phyloP scores from a whole-genome alignment of 2,329 filamentous ascomycete genomes.

The Rachicladosporium sp. region DNA sequence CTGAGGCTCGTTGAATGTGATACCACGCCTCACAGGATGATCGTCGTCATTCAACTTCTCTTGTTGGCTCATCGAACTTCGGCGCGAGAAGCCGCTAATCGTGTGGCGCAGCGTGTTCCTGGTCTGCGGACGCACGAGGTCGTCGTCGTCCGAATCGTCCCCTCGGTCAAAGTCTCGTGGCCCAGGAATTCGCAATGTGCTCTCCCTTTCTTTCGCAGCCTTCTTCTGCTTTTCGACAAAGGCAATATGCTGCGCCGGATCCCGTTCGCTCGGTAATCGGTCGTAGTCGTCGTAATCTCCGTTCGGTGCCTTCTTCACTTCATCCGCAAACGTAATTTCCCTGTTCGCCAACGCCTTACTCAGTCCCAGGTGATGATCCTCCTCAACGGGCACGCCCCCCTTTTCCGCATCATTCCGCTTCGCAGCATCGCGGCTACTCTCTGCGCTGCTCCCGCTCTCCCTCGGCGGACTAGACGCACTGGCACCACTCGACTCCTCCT shows the following conservation, averaged over 20 bases:
- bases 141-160: slow-evolving; percentile 32
- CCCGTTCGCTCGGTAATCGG: slow-evolving; percentile 43
- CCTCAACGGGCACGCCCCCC: slow-evolving; percentile 5
- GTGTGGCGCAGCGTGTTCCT: slow-evolving; percentile 12
- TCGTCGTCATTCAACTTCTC: slow-evolving; percentile 27
- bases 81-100: slow-evolving; percentile 11
- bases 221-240: slow-evolving; percentile 78
- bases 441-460: slow-evolving; percentile 1
- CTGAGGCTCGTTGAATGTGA: slow-evolving; percentile 56
- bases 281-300: slow-evolving; percentile 29
- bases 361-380: slow-evolving; percentile 15
- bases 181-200: slow-evolving; percentile 76
- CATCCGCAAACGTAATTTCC: slow-evolving; percentile 58
- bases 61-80: slow-evolving; percentile 11
- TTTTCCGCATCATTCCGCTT: background rate
- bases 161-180: slow-evolving; percentile 83
- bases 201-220: slow-evolving; percentile 46
- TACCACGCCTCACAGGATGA: slow-evolving; percentile 38
- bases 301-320: slow-evolving; percentile 33
- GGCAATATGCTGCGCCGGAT: slow-evolving; percentile 59
- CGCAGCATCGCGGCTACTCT: background rate
- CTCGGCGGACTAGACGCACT: slow-evolving; percentile 2
- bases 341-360: slow-evolving; percentile 17
- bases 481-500: slow-evolving; percentile 16
- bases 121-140: slow-evolving; percentile 17